Base-by-base conservation (phyloP, 495 filamentous ascomycete genomes). In the Trichoderma gamsii region DNA sequence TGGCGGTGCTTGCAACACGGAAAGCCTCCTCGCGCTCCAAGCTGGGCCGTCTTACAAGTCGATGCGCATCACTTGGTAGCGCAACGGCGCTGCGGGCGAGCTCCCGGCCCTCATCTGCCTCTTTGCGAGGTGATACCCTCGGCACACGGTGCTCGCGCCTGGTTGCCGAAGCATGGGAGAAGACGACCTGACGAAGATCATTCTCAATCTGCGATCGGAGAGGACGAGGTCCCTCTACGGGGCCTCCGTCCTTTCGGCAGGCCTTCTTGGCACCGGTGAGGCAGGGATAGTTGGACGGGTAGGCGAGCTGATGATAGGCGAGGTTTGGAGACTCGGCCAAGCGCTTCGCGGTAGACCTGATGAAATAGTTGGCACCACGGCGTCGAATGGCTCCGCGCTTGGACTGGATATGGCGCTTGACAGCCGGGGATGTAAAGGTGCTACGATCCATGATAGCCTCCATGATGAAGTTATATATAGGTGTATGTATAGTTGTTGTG, bases 11-110 rank as follows among this genome's bases (percentile, higher is more conserved):
- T 4, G 71, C 74, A 27, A 76, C 77, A 15, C 75, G 72, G 44
- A 82, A 82, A 23, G 80, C 80, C 63, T 79, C 77, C 68, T 82
- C 77, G 9, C 80, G 72, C 67, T 79, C 73, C 35, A 82, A 73
- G 1, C 73, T 74, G 0, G 79, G 79, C 13, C 70, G 75, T 3
- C 8, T 44, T 1, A 38, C 41, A 23, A 38, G 49, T 4, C 69
- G 73, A 12, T 44, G 44, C n/a, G 25, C 38, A 66, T 79, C 75
- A 52, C 72, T 66, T 21, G 78, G 76, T 7, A 79, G 66, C 2
- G 46, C 32, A 16, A 76, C 56, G 23, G 64, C 69, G 16, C 69
- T 71, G 41, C 75, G 74, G 6, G 76, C 76, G 44, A 78, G 68
- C 1, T 66, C 71, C 51, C 69, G 70, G 69, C 72, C 70, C 41